Conservation (phyloP, 768 basidiomycete genomes). For the Psilocybe cyanescens region DNA sequence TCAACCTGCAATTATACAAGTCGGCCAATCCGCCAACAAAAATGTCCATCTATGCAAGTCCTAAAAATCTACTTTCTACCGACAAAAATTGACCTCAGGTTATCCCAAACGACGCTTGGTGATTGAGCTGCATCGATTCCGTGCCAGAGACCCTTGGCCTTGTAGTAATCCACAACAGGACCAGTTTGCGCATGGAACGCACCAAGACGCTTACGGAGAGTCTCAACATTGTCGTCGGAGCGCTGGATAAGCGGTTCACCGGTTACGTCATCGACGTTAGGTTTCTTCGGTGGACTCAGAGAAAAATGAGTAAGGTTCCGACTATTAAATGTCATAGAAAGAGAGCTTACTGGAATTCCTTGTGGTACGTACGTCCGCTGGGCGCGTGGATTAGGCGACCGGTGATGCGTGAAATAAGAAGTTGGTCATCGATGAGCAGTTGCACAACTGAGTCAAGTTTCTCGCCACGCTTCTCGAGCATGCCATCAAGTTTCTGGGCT, state of each 20-base stretch:
- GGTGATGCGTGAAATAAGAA: slow-evolving; percentile 97
- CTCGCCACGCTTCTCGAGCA: slow-evolving; percentile 84
- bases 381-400: slow-evolving; percentile 92
- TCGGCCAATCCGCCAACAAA: slow-evolving; percentile 12
- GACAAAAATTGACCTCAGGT: slow-evolving; percentile 67
- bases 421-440: slow-evolving; percentile 89
- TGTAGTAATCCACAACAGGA: slow-evolving; percentile 97
- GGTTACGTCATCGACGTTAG: slow-evolving; percentile 90
- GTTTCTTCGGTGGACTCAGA: slow-evolving; percentile 92
- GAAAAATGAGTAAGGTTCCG: slow-evolving; percentile 4
- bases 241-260: slow-evolving; percentile 97
- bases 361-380: slow-evolving; percentile 93
- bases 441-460: slow-evolving; percentile 92
- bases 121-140: slow-evolving; percentile 94
- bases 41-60: slow-evolving; percentile 17
- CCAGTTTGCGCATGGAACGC: slow-evolving; percentile 96
- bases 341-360: slow-evolving; percentile 81
- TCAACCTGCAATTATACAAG: background rate
- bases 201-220: slow-evolving; percentile 83
- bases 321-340: slow-evolving; percentile 11
- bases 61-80: slow-evolving; percentile 43
- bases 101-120: slow-evolving; percentile 91
- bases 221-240: slow-evolving; percentile 97
- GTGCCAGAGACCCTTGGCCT: slow-evolving; percentile 85
- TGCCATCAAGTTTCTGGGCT: slow-evolving; percentile 92